A percentile compares a stretch with the other conserved stretches of the same genome.
Evolutionary conservation across 2,329 filamentous ascomycete species (phyloP).

Genomic region (Onygena corvina): DNA sequence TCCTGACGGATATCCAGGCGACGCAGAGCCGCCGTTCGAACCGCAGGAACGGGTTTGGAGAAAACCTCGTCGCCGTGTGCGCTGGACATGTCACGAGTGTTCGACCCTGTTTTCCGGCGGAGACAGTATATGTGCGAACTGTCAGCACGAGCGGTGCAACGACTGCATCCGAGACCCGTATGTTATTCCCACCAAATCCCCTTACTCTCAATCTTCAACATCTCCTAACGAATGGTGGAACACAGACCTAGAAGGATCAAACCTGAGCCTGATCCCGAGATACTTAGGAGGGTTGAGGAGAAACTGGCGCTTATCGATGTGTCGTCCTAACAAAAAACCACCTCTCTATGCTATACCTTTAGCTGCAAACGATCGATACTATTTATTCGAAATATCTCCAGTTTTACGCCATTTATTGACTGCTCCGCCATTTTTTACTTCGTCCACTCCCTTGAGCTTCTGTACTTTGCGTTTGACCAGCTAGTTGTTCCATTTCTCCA

Average conservation of each 20-base stretch:
- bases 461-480: not conserved
- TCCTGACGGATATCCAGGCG: conserved; percentile 36
- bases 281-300: conserved; percentile 30
- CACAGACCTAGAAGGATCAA: conserved; percentile 32
- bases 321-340: conserved; percentile 1
- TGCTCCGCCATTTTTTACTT: not conserved
- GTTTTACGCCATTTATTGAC: not conserved
- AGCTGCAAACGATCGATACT: not conserved
- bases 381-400: not conserved
- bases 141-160: conserved; percentile 32
- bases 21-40: conserved; percentile 29
- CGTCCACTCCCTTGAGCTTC: not conserved
- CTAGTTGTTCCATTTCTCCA: conserved; percentile 2
- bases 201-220: not conserved
- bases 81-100: conserved; percentile 34
- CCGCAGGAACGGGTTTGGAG: conserved; percentile 28
- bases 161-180: conserved; percentile 35
- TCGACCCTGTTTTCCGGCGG: conserved; percentile 24
- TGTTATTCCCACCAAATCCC: conserved; percentile 14
- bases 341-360: not conserved
- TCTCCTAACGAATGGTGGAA: conserved; percentile 7
- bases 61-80: conserved; percentile 28
- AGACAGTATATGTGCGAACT: conserved; percentile 27
- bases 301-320: conserved; percentile 21
- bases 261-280: conserved; percentile 29